A percentile compares a stretch with the other conserved stretches of the same genome.
Evolutionary conservation across 2,329 filamentous ascomycete species (phyloP).

Genomic region (Lanzia echinophila): DNA sequence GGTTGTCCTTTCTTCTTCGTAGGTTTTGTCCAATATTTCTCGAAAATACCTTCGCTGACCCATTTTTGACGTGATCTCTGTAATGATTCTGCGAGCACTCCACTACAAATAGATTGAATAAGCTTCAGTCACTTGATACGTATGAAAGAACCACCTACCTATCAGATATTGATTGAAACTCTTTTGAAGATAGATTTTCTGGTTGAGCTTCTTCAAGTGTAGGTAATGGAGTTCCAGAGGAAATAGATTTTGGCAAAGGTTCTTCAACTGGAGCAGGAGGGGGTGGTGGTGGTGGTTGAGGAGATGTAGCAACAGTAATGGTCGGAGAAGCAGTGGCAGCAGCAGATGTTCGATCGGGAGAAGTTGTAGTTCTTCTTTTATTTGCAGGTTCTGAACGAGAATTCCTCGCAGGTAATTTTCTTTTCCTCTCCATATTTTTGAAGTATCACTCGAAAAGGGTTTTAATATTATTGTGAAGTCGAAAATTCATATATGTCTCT

Average conservation of each 20-base stretch:
- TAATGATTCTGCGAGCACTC: constrained; percentile 67
- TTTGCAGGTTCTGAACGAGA: constrained; percentile 50
- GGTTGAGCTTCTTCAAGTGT: constrained; percentile 62
- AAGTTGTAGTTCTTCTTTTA: constrained; percentile 52
- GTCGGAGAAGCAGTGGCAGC: neutral
- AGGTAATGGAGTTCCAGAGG: constrained; percentile 61
- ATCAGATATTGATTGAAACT: constrained; percentile 69
- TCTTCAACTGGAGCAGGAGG: constrained; percentile 24
- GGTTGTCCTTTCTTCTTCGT: constrained; percentile 59
- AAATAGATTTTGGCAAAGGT: constrained; percentile 55
- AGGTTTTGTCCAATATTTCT: constrained; percentile 73
- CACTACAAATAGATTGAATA: constrained; percentile 41
- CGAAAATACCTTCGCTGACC: constrained; percentile 65
- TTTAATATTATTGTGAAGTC: too few species aligned
- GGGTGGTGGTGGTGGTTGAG: constrained; percentile 23
- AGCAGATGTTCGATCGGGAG: constrained; percentile 46
- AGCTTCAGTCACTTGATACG: neutral
- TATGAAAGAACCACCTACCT: constrained; percentile 42
- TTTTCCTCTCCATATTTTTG: constrained; percentile 55
- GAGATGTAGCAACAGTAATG: constrained; percentile 26
- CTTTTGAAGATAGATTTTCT: constrained; percentile 52
- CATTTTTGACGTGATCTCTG: constrained; percentile 66
- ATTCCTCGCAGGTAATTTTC: constrained; percentile 57
- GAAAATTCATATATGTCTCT: too few species aligned
- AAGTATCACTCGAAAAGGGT: neutral